Conservation (phyloP, 371 early-diverging fungal species). For the Lichtheimia corymbifera region DNA sequence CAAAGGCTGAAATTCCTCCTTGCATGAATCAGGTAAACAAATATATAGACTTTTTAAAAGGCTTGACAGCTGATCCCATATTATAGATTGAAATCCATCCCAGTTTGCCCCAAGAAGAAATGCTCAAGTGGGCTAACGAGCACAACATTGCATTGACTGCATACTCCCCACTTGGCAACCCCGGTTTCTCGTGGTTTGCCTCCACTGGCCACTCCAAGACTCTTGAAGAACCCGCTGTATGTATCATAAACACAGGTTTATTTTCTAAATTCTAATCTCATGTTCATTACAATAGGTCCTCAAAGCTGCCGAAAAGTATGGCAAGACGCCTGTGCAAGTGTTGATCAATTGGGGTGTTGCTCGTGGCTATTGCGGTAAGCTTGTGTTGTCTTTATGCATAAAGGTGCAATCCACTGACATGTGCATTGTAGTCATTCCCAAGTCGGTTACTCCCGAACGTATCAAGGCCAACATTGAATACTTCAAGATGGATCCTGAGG, state of each 20-base stretch:
- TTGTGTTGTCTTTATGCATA: not conserved
- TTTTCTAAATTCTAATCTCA: no score
- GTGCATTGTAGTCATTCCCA: slow-evolving; percentile 50
- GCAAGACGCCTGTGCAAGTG: slow-evolving; percentile 71
- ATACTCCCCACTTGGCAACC: slow-evolving; percentile 49
- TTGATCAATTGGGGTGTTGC: slow-evolving; percentile 77
- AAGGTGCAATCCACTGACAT: no score
- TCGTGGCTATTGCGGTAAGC: slow-evolving; percentile 45
- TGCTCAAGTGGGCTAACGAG: slow-evolving; percentile 38
- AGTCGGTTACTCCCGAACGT: slow-evolving; percentile 52
- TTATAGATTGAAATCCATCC: slow-evolving; percentile 67
- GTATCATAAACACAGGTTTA: not conserved
- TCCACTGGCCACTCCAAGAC: slow-evolving; percentile 58
- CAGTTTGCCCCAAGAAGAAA: slow-evolving; percentile 42
- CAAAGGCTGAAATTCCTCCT: slow-evolving; percentile 73
- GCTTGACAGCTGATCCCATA: not conserved
- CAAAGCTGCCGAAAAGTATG: slow-evolving; percentile 72
- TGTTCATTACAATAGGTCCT: slow-evolving; percentile 8
- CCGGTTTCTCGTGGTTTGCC: slow-evolving; percentile 14
- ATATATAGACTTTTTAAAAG: not conserved
- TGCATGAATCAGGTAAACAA: slow-evolving; percentile 71
- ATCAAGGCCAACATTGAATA: slow-evolving; percentile 44
- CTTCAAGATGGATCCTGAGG: slow-evolving; percentile 36
- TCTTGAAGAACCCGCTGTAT: slow-evolving; percentile 68
- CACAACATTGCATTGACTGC: slow-evolving; percentile 46